phyloP scores from a whole-genome alignment of 2,329 filamentous ascomycete genomes.

The Pseudogymnoascus sp. region DNA sequence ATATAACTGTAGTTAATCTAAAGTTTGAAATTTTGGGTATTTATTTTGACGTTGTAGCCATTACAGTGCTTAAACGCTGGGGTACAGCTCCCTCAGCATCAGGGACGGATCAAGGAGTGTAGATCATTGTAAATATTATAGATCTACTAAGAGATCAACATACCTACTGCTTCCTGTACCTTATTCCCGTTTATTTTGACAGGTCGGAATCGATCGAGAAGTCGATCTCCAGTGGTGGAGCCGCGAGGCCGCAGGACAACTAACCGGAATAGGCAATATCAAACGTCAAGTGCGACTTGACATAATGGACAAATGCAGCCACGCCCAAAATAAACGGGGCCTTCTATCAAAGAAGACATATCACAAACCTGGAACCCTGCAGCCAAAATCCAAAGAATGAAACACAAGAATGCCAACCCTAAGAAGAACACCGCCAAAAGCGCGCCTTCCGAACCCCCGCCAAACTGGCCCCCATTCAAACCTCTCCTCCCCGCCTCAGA shows the following conservation, averaged over 20 bases:
- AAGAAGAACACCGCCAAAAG: slow-evolving; percentile 1
- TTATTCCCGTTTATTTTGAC: not conserved
- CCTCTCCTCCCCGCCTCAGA: slow-evolving; percentile 46
- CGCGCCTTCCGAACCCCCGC: slow-evolving; percentile 22
- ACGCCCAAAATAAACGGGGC: not conserved
- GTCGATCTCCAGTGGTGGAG: not conserved
- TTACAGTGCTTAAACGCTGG: not conserved
- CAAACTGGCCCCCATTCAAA: slow-evolving; percentile 53
- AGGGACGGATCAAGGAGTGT: not conserved
- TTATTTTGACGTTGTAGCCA: not conserved
- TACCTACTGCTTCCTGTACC: not conserved
- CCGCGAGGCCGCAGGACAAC: not conserved
- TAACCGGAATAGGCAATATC: not conserved
- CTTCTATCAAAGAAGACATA: not conserved
- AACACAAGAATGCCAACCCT: slow-evolving; percentile 5
- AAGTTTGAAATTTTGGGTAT: not conserved
- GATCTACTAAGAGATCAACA: not conserved
- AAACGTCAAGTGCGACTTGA: not conserved
- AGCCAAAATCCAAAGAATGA: not conserved
- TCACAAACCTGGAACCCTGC: not conserved
- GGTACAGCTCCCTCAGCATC: not conserved
- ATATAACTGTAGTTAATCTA: not conserved
- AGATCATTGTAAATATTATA: not conserved
- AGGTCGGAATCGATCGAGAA: not conserved
- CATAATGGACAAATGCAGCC: not conserved